Conservation (phyloP, 192 early-diverging fungal species). For the Gryganskiella cystojenkinii region DNA sequence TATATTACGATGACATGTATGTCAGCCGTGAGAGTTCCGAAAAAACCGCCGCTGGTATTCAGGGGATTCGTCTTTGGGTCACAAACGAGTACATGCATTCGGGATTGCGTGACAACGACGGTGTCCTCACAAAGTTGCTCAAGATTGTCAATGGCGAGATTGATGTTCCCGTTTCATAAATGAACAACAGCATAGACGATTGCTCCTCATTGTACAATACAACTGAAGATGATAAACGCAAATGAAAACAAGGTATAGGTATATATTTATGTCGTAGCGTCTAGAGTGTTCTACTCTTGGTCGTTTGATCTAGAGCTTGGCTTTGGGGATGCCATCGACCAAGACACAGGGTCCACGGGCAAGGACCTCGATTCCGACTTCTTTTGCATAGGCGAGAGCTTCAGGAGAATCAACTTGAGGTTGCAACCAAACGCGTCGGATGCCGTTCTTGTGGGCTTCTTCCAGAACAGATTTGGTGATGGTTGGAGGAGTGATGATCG, state of each 20-base stretch:
- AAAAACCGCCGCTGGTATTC: constrained; percentile 61
- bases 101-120: constrained; percentile 64
- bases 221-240: no score
- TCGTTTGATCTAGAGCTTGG: constrained; percentile 29
- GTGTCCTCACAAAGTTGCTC: constrained; percentile 66
- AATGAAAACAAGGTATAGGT: no score
- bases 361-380: constrained; percentile 64
- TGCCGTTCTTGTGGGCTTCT: constrained; percentile 68
- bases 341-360: constrained; percentile 76
- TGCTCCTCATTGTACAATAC: no score
- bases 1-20: constrained; percentile 81
- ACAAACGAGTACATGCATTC: constrained; percentile 78
- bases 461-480: constrained; percentile 69
- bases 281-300: background rate
- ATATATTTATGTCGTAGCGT: background rate
- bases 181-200: no score
- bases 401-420: constrained; percentile 73
- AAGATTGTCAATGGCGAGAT: constrained; percentile 66
- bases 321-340: constrained; percentile 54
- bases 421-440: constrained; percentile 77
- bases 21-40: constrained; percentile 70
- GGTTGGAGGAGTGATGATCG: constrained; percentile 76
- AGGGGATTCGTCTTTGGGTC: constrained; percentile 70
- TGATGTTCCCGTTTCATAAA: constrained; percentile 34
- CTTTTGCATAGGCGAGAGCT: constrained; percentile 57